A percentile compares a stretch with the other conserved stretches of the same genome.
These are phyloP conservation scores for Dactylellina sp. DNA, from an alignment of 2,329 filamentous ascomycete species.

Conservation along the genomic window DNA sequence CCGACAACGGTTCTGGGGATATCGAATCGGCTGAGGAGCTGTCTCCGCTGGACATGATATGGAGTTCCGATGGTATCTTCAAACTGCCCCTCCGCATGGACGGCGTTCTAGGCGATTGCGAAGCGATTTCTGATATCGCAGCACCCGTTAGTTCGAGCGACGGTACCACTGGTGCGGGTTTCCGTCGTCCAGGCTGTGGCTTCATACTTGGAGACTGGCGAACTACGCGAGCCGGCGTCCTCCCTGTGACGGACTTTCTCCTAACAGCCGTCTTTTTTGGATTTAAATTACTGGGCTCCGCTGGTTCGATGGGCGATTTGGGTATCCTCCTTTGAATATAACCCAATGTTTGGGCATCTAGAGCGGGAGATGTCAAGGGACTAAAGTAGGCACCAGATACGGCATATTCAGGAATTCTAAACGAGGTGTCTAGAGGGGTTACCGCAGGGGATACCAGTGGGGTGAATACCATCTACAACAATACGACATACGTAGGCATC, in stretches of 20 bases:
- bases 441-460: constrained; percentile 86
- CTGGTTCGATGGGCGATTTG: constrained; percentile 69
- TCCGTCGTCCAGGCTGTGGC: constrained; percentile 69
- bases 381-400: constrained; percentile 82
- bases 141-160: constrained; percentile 66
- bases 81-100: constrained; percentile 18
- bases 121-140: constrained; percentile 64
- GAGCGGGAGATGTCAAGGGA: constrained; percentile 81
- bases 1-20: constrained; percentile 60
- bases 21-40: constrained; percentile 61
- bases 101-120: constrained; percentile 62
- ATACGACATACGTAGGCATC: constrained; percentile 22
- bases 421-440: constrained; percentile 79
- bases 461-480: constrained; percentile 76
- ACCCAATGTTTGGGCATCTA: constrained; percentile 73
- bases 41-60: constrained; percentile 52
- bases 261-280: constrained; percentile 46
- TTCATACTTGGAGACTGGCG: constrained; percentile 80
- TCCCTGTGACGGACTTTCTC: constrained; percentile 49
- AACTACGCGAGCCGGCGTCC: constrained; percentile 64
- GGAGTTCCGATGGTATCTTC: constrained; percentile 46
- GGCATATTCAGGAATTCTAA: constrained; percentile 71
- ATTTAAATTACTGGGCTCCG: constrained; percentile 58
- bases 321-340: constrained; percentile 57
- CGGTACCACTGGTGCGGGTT: constrained; percentile 67